A percentile compares a stretch with the other conserved stretches of the same genome.
These are phyloP conservation scores for Pythium phragmitis DNA, from an alignment of 352 stramenopile species.

Conservation along the genomic window DNA sequence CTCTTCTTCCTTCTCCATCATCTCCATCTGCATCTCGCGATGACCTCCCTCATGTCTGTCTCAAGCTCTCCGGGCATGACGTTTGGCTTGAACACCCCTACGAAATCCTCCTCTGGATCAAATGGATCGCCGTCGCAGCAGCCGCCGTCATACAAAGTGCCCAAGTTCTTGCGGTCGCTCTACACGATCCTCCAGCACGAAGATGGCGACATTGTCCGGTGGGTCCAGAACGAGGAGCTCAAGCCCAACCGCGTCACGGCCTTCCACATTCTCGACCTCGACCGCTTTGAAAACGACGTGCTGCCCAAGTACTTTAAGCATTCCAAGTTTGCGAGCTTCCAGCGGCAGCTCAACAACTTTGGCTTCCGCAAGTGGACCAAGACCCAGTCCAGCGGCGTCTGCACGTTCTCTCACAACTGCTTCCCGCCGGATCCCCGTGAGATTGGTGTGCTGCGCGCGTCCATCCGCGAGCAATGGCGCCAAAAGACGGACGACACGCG, in stretches of 20 bases:
- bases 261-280: slow-evolving; percentile 78
- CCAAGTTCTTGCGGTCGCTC: slow-evolving; percentile 81
- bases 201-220: slow-evolving; percentile 63
- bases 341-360: slow-evolving; percentile 94
- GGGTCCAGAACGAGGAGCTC: slow-evolving; percentile 70
- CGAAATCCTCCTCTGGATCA: slow-evolving; percentile 3
- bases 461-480: slow-evolving; percentile 71
- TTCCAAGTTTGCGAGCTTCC: slow-evolving; percentile 90
- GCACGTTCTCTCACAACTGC: slow-evolving; percentile 84
- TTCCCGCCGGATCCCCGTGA: slow-evolving; percentile 62
- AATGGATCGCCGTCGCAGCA: neutral
- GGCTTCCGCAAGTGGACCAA: slow-evolving; percentile 89
- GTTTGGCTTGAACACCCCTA: slow-evolving; percentile 10
- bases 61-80: slow-evolving; percentile 14
- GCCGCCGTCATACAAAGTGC: slow-evolving; percentile 52
- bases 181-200: slow-evolving; percentile 81
- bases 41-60: slow-evolving; percentile 8
- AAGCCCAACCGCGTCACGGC: slow-evolving; percentile 60
- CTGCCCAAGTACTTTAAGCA: slow-evolving; percentile 95
- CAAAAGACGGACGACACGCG: slow-evolving; percentile 53
- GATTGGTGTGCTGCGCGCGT: slow-evolving; percentile 35
- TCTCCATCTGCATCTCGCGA: neutral
- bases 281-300: slow-evolving; percentile 86
- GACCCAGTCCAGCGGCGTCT: slow-evolving; percentile 77
- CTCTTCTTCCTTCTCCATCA: neutral